Evolutionary conservation across 768 basidiomycete genomes (phyloP).

Genomic region (Antrodiella citrinella): DNA sequence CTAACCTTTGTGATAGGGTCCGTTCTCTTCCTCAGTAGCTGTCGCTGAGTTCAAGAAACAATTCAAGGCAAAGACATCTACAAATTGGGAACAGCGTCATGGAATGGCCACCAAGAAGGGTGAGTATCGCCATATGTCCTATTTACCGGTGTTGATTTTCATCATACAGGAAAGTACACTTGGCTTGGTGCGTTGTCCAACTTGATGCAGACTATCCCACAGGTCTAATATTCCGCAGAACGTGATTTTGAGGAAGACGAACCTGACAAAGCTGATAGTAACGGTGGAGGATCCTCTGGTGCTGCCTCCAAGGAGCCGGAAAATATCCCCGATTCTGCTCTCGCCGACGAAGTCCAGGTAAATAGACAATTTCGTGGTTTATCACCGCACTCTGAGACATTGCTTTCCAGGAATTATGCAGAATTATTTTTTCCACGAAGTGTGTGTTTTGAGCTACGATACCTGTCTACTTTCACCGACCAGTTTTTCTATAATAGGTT

Average conservation of each 20-base stretch:
- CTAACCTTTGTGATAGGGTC: conserved; percentile 35
- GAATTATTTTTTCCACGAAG: conserved; percentile 45
- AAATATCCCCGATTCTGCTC: conserved; percentile 37
- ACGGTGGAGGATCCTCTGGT: conserved; percentile 16
- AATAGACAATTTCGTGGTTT: background rate
- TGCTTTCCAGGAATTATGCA: conserved; percentile 32
- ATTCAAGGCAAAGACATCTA: conserved; percentile 46
- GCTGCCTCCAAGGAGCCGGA: conserved; percentile 18
- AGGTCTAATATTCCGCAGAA: too few species aligned
- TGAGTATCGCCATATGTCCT: conserved; percentile 11
- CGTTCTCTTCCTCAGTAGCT: conserved; percentile 31
- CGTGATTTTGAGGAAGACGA: conserved; percentile 47
- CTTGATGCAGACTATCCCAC: background rate
- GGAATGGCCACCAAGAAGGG: conserved; percentile 47
- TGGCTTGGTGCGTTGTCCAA: conserved; percentile 39
- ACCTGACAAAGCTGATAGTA: conserved; percentile 25
- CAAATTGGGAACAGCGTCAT: conserved; percentile 40
- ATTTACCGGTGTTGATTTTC: background rate
- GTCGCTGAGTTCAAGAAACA: conserved; percentile 52
- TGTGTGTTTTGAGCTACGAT: too few species aligned
- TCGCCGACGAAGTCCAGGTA: conserved; percentile 39
- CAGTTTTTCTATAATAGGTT: conserved; percentile 26
- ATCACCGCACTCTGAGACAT: too few species aligned
- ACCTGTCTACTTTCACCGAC: background rate
- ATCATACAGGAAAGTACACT: conserved; percentile 44